Evolutionary conservation across 2,329 filamentous ascomycete genomes (phyloP), one percentile per base, ranked within the genome.

Genomic region (Nannizzia gypsea): DNA sequence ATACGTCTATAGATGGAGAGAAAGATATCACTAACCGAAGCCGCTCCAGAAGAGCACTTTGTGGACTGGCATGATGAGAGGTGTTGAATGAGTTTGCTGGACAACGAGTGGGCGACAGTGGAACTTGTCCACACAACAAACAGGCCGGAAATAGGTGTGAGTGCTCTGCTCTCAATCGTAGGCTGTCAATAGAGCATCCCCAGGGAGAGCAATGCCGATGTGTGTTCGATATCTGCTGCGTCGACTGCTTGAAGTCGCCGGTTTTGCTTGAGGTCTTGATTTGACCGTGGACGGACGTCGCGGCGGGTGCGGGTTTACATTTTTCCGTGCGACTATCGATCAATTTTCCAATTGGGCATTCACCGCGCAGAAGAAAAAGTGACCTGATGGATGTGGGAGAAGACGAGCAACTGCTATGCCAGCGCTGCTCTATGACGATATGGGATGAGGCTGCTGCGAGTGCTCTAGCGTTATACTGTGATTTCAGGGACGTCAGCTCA

Each of bases 21-120:
- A 56, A 13, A 42, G 38, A 34, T 17, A 40, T 17, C 22, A 56
- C 54, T 13, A 40, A 96, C 92, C 92, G 83, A 96, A 95, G 80
- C 88, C 88, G 76, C 75, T 73, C 77, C 77, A 79, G 72, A 79
- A 79, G 64, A 79, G 72, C 63, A 80, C 75, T 69, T 79, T 80
- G 69, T 78, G 75, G 66, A 78, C 75, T 48, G 63, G 63, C 76
- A 78, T 78, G 56, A 60, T 67, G 64, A 64, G 64, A 57, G 20
- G 52, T 31, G 20, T 34, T 64, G 61, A 64, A 60, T 63, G 57
- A 65, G 61, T 48, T 60, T 57, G 66, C 57, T 62, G 59, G 63
- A 62, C 57, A 66, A 50, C 24, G 6, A 17, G 8, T 20, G 9
- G n/a, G 28, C 63, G 26, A 6, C 52, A 44, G 34, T 3, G 58